phyloP scores from a whole-genome alignment of 2,329 filamentous ascomycete genomes.

The Fusarium chuoi region DNA sequence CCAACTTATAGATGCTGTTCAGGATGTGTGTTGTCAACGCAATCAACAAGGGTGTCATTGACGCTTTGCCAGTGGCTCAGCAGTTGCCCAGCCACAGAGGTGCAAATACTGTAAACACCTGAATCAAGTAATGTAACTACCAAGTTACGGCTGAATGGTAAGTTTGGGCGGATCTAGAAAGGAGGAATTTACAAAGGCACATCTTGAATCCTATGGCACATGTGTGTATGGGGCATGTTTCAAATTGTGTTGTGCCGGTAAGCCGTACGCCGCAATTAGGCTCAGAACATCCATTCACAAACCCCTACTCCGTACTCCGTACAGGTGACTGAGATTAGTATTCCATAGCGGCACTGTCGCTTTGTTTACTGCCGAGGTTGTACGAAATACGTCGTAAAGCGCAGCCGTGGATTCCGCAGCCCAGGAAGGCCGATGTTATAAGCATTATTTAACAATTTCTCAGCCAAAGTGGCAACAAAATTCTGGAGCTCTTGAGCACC shows the following conservation, averaged over 20 bases:
- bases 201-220: neutral
- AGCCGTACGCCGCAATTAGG: slow-evolving; percentile 22
- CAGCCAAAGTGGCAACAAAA: slow-evolving; percentile 11
- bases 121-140: slow-evolving; percentile 5
- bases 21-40: slow-evolving; percentile 9
- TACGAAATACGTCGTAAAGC: neutral
- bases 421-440: neutral
- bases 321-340: neutral
- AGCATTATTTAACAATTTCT: slow-evolving; percentile 1
- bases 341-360: slow-evolving; percentile 7
- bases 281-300: neutral
- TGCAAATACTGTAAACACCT: neutral
- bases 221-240: slow-evolving; percentile 18
- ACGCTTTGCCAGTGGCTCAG: slow-evolving; percentile 41
- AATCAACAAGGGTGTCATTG: slow-evolving; percentile 28
- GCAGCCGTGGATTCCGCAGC: neutral
- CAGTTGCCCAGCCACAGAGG: neutral
- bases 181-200: neutral
- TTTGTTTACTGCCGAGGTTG: slow-evolving; percentile 9
- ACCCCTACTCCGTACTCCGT: too few species aligned
- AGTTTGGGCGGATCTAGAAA: neutral
- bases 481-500: neutral
- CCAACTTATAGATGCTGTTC: neutral
- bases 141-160: neutral
- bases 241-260: slow-evolving; percentile 25